Evolutionary conservation across 345 rosid genomes (phyloP), one percentile per base, ranked within the genome.

Genomic region (Linum lewisii): DNA sequence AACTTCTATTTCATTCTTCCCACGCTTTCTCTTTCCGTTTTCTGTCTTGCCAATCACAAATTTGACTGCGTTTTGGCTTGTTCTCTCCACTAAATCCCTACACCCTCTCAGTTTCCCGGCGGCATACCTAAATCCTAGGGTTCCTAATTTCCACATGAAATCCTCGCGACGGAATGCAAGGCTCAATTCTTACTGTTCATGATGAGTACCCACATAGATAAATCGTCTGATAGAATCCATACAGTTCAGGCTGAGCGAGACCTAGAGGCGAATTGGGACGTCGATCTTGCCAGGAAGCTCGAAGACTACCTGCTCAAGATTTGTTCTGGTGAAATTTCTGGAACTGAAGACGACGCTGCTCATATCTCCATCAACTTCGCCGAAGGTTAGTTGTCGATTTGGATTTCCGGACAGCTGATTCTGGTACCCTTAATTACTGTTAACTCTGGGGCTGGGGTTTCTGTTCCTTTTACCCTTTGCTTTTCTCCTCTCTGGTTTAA

Each of bases 211-310:
- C 60, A 58, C 64, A 62, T 29, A 23, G 77, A 67, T 20, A 75
- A 69, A 1, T 50, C 69, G 5, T 60, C 51, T 16, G 60, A 65
- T 32, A 79, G 57, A 69, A 70, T 84, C 75, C 89, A 84, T 57
- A 73, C 74, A 3, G 82, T 94, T 20, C 92, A 84, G 47, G 92
- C 97, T 23, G 90, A 84, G 74, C 85, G 96, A 4, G 95, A 90
- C 74, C 81, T 85, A 59, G 85, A 79, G 60, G 90, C 99, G 21
- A 94, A 94, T 66, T 90, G 97, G 96, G 94, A 86, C 53, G 96
- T 94, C 19, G 82, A 90, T 77, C 82, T 94, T 61, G 76, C 97
- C 58, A 76, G 77, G 60, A 81, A 81, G 79, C 93, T 94, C 58
- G 93, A 87, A 75, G 95, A 90, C 51, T 94, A 94, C 63, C 84